These are phyloP conservation scores for Fusarium verticillioides DNA, from an alignment of 2,329 filamentous ascomycete genomes.

Conservation along the genomic window DNA sequence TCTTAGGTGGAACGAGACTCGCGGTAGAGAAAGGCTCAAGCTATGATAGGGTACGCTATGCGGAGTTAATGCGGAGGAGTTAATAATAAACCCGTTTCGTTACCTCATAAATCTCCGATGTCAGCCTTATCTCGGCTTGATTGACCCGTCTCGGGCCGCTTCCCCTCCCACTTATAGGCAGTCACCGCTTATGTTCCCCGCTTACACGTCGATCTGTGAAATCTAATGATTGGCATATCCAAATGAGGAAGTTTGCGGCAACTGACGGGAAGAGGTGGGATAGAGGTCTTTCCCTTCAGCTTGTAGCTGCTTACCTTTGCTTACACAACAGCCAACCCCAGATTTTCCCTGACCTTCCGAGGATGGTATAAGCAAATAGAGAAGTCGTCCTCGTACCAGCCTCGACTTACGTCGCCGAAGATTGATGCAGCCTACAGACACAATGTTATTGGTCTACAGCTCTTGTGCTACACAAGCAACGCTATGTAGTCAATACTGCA, in stretches of 20 bases:
- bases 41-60: too few species aligned
- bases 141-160: background rate
- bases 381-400: background rate
- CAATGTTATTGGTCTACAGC: too few species aligned
- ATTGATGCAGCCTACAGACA: too few species aligned
- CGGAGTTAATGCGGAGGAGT: background rate
- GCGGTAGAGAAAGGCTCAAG: fast-evolving
- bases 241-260: background rate
- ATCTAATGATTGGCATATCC: too few species aligned
- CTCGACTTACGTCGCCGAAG: too few species aligned
- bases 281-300: fast-evolving
- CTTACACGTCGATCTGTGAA: background rate
- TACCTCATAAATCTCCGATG: background rate
- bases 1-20: fast-evolving
- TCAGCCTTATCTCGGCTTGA: background rate
- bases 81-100: background rate
- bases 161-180: background rate
- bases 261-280: background rate
- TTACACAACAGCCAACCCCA: background rate
- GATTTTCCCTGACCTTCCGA: background rate
- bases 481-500: too few species aligned
- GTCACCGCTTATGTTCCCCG: background rate
- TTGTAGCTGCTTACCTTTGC: fast-evolving
- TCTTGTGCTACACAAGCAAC: fast-evolving
- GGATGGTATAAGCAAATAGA: background rate